Evolutionary conservation across 768 basidiomycete genomes (phyloP).

Genomic region (Albatrellus ellisii): DNA sequence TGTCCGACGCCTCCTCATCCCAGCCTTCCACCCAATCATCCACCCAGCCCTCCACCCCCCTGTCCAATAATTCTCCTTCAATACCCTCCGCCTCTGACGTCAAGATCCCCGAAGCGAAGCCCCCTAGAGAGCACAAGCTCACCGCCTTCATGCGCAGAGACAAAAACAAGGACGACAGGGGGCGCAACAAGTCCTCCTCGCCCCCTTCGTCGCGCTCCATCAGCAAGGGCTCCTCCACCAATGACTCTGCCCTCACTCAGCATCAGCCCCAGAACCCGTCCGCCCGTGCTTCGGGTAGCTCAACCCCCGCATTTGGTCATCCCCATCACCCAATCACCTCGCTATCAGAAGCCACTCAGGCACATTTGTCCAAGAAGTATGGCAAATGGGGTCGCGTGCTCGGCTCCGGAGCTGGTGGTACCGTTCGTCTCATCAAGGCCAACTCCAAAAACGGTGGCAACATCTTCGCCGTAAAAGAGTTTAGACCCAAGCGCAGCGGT

Average conservation of each 20-base stretch:
- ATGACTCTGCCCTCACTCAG: no score
- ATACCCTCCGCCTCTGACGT: slow-evolving; percentile 1
- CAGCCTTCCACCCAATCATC: slow-evolving; percentile 14
- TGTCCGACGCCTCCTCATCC: slow-evolving; percentile 19
- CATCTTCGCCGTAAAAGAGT: slow-evolving; percentile 96
- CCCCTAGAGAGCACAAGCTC: slow-evolving; percentile 15
- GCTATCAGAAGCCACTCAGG: slow-evolving; percentile 72
- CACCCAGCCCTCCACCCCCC: slow-evolving; percentile 15
- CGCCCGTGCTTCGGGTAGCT: slow-evolving; percentile 1
- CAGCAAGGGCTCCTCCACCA: slow-evolving; percentile 2
- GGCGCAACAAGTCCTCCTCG: slow-evolving; percentile 16
- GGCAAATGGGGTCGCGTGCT: slow-evolving; percentile 97
- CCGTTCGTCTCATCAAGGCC: slow-evolving; percentile 90
- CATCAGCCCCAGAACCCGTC: neutral
- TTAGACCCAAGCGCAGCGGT: slow-evolving; percentile 76
- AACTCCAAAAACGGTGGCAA: slow-evolving; percentile 67
- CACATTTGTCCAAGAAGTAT: slow-evolving; percentile 95
- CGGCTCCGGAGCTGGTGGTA: slow-evolving; percentile 96
- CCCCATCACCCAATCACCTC: slow-evolving; percentile 35
- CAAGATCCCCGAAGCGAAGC: neutral
- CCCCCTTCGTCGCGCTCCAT: slow-evolving; percentile 4
- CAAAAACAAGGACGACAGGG: slow-evolving; percentile 20
- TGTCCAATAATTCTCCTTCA: slow-evolving; percentile 3
- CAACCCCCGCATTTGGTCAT: slow-evolving; percentile 8
- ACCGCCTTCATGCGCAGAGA: slow-evolving; percentile 23